phyloP scores from a whole-genome alignment of 306 rosid species.

The Sechiopsis laciniata region DNA sequence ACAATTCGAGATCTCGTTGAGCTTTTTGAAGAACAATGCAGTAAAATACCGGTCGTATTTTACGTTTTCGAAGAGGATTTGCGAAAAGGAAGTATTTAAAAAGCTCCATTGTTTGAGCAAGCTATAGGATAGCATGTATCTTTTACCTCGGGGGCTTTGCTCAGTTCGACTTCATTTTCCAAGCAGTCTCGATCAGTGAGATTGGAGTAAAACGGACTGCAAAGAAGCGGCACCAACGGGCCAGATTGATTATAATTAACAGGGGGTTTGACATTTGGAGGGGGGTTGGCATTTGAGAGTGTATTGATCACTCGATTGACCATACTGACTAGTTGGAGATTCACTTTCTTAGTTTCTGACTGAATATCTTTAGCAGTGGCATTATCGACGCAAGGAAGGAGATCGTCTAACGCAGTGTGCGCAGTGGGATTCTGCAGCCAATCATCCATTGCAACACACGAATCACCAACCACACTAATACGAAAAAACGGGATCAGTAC shows the following conservation, averaged over 20 bases:
- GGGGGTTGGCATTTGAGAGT: constrained; percentile 25
- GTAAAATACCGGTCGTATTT: too few relatives aligned
- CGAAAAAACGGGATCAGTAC: constrained; percentile 11
- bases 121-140: not conserved
- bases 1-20: not conserved
- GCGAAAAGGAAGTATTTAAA: too few relatives aligned
- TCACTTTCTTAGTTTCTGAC: constrained; percentile 18
- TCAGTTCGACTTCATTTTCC: constrained; percentile 41
- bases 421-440: constrained; percentile 65
- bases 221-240: constrained; percentile 47
- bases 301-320: constrained; percentile 22
- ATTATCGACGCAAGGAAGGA: constrained; percentile 25
- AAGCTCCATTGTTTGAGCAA: too few relatives aligned
- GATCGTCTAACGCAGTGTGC: constrained; percentile 26
- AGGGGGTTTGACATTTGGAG: constrained; percentile 24
- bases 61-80: too few relatives aligned
- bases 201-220: constrained; percentile 49
- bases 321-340: constrained; percentile 10
- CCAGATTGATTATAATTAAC: constrained; percentile 61
- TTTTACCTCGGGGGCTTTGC: constrained; percentile 41
- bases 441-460: constrained; percentile 80
- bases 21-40: not conserved
- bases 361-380: constrained; percentile 22
- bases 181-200: constrained; percentile 36
- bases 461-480: constrained; percentile 56